Conservation (phyloP, 2,329 filamentous ascomycete genomes). For the Trichoderma oligosporum region DNA sequence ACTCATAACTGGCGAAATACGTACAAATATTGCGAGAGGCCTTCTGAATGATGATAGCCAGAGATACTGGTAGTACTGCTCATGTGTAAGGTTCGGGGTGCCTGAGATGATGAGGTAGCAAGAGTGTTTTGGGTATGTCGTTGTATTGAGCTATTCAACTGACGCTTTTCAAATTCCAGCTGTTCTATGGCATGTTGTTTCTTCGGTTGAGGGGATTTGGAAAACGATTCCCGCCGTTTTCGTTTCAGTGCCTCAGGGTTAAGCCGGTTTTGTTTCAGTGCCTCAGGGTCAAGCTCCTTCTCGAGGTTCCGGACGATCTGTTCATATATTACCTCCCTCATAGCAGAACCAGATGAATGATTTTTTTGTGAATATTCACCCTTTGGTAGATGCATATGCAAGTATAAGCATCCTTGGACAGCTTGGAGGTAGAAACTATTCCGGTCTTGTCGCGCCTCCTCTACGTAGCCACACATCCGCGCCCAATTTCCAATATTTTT, state of each 20-base stretch:
- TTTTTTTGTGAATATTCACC: not conserved
- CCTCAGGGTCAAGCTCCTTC: constrained; percentile 8
- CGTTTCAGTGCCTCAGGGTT: constrained; percentile 5
- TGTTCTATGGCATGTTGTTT: not conserved
- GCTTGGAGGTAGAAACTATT: constrained; percentile 17
- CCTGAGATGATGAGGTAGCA: not conserved
- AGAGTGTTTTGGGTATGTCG: not conserved
- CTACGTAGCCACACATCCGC: constrained; percentile 4
- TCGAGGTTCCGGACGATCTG: constrained; percentile 16
- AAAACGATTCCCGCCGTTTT: constrained; percentile 1
- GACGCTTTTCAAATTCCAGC: not conserved
- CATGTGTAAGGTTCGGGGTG: not conserved
- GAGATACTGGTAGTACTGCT: not conserved
- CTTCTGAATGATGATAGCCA: not conserved
- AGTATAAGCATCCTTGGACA: constrained; percentile 11
- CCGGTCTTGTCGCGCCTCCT: constrained; percentile 9
- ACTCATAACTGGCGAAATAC: not conserved
- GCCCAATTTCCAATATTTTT: constrained; percentile 14
- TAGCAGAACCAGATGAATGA: not conserved
- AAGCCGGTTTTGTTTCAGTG: constrained; percentile 13
- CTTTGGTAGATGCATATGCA: constrained; percentile 5
- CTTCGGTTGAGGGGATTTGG: not conserved
- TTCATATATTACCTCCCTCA: constrained; percentile 15
- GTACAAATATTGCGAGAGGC: not conserved
- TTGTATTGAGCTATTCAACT: not conserved